Evolutionary conservation across 768 basidiomycete species (phyloP).

Genomic region (Mrakia gelida): DNA sequence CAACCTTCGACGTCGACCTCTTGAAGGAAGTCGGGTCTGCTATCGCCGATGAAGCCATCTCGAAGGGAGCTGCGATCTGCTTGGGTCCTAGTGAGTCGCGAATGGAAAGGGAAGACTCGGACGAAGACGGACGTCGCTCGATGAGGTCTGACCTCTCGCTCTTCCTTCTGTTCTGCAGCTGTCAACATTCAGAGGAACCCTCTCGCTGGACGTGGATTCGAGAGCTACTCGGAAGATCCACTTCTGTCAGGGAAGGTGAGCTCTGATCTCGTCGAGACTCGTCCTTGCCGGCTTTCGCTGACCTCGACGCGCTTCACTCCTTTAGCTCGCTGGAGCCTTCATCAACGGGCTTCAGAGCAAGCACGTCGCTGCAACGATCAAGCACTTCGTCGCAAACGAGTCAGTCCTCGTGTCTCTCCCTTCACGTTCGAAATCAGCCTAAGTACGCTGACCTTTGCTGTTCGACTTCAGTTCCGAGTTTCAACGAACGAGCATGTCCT

Average conservation of each 20-base stretch:
- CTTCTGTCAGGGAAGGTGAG: slow-evolving; percentile 53
- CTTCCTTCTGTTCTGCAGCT: slow-evolving; percentile 55
- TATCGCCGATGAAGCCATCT: slow-evolving; percentile 62
- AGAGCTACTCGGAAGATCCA: slow-evolving; percentile 70
- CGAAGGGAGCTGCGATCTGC: slow-evolving; percentile 57
- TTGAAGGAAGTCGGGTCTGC: slow-evolving; percentile 56
- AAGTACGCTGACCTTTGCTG: neutral
- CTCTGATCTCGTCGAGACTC: too few species aligned
- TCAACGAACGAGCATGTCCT: neutral
- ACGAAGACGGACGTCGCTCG: too few species aligned
- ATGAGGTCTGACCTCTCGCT: too few species aligned
- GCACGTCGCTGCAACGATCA: slow-evolving; percentile 66
- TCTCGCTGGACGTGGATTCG: slow-evolving; percentile 49
- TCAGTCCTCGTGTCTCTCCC: neutral
- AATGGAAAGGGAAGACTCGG: too few species aligned
- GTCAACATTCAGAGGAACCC: slow-evolving; percentile 60
- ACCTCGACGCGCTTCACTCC: too few species aligned
- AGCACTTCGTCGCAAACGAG: slow-evolving; percentile 66
- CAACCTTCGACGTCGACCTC: slow-evolving; percentile 64
- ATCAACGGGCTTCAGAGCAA: slow-evolving; percentile 64
- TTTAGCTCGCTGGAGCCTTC: slow-evolving; percentile 57
- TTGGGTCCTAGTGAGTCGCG: neutral
- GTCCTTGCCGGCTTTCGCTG: too few species aligned
- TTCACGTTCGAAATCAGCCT: neutral
- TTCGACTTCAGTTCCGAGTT: neutral